Conservation (phyloP, 2,329 filamentous ascomycete genomes). For the Aotearoamyces nothofagi region DNA sequence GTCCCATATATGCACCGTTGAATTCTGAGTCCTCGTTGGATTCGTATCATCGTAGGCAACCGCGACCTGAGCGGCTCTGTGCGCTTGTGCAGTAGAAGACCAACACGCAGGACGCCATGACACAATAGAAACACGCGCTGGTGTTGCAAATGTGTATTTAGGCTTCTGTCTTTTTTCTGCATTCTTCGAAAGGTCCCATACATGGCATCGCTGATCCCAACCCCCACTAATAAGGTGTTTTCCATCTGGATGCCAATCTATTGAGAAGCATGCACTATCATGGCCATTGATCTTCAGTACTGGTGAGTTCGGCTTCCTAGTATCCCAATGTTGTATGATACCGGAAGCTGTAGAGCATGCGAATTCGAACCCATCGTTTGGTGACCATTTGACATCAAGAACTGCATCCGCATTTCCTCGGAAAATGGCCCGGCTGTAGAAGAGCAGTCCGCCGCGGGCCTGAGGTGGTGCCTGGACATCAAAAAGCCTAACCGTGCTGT, state of each 20-base stretch:
- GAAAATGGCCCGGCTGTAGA: slow-evolving; percentile 20
- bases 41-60: slow-evolving; percentile 44
- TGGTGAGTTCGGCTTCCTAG: slow-evolving; percentile 36
- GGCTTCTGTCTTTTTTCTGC: slow-evolving; percentile 50
- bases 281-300: slow-evolving; percentile 45
- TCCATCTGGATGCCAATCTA: slow-evolving; percentile 55
- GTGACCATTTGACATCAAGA: slow-evolving; percentile 50
- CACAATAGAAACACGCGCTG: slow-evolving; percentile 41
- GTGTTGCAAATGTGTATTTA: slow-evolving; percentile 43
- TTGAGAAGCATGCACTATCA: slow-evolving; percentile 40
- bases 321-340: slow-evolving; percentile 48
- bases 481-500: slow-evolving; percentile 46
- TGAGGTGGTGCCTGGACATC: slow-evolving; percentile 34
- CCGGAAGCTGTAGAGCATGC: slow-evolving; percentile 50
- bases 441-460: slow-evolving; percentile 31
- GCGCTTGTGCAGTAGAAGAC: slow-evolving; percentile 46
- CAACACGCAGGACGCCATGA: slow-evolving; percentile 50
- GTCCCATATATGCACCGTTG: slow-evolving; percentile 51
- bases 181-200: slow-evolving; percentile 47
- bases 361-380: slow-evolving; percentile 43
- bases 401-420: slow-evolving; percentile 37
- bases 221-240: slow-evolving; percentile 50
- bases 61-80: slow-evolving; percentile 44
- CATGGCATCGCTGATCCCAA: slow-evolving; percentile 42
- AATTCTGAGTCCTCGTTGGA: slow-evolving; percentile 37